Conservation (phyloP, 2,329 filamentous ascomycete genomes). For the Chaetomiaceae sp. region DNA sequence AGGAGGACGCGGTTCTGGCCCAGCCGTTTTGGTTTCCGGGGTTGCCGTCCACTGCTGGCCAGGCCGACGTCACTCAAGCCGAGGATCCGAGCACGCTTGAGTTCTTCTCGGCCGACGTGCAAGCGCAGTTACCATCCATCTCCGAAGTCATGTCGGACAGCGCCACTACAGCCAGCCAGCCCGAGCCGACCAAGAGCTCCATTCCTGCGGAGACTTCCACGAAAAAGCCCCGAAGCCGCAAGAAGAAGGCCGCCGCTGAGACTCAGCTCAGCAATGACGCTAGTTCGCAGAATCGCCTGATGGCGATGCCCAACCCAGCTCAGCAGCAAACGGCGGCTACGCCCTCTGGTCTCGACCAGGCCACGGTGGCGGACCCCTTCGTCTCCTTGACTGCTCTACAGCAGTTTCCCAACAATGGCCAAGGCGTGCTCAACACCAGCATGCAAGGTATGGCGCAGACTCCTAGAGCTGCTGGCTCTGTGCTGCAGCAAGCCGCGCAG, state of each 20-base stretch:
- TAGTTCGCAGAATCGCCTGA: background rate
- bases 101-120: slow-evolving; percentile 6
- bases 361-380: slow-evolving; percentile 10
- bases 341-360: slow-evolving; percentile 7
- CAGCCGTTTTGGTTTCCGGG: background rate
- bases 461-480: background rate
- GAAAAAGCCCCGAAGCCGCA: slow-evolving; percentile 5
- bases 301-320: background rate
- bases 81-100: too few species aligned
- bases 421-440: background rate
- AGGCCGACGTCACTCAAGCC: background rate
- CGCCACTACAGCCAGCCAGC: background rate
- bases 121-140: slow-evolving; percentile 9
- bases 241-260: slow-evolving; percentile 1
- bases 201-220: background rate
- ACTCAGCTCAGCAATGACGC: background rate
- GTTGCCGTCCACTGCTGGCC: background rate
- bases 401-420: background rate
- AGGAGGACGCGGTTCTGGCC: background rate
- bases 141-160: background rate
- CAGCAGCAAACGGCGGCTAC: background rate
- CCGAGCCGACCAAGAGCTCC: background rate
- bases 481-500: background rate
- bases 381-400: background rate
- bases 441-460: background rate